Base-by-base conservation (phyloP, 345 rosid species). In the Geranium brycei region DNA sequence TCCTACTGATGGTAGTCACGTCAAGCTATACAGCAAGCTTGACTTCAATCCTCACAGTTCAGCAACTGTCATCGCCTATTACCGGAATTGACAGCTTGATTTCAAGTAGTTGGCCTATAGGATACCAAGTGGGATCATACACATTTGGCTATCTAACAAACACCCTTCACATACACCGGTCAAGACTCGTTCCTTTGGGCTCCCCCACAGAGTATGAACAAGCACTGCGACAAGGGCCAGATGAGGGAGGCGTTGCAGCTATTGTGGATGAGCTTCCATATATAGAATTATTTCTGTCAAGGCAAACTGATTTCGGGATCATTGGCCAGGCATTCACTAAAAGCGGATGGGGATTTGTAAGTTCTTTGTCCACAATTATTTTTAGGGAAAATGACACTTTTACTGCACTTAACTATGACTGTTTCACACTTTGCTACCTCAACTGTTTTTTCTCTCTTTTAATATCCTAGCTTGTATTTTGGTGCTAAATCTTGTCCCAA, bases 281-380 rank as follows among this genome's bases (percentile, higher is more conserved):
- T 38, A 71, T 87, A n/a, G 88, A 87, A 51, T 63, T 82, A 66
- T 92, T 92, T 75, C 79, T 92, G 68, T 73, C 84, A 18, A 71
- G 67, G 14, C 82, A 35, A 58, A 51, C 72, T 0, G 83, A 85
- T 35, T 89, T 84, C 65, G 88, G 88, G 61, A 86, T 87, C 59
- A 71, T 87, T 8, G 98, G 98, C 67, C 86, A 77, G 68, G 80
- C 77, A 40, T 92, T 92, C 76, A 89, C 88, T 67, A 82, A 65
- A 65, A 79, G 80, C 51, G 98, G 96, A 66, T 92, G 96, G 96
- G 98, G 98, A 74, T 92, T 92, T 38, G 98, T 92, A 82, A 87
- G 98, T 83, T 63, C 53, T 47, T 47, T 47, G 15, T 6, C 53
- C 15, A 47, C 53, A 35, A 35, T 35, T 35, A 35, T 1, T 4